A percentile compares a stretch with the other conserved stretches of the same genome.
These are phyloP conservation scores for Fraxinus xanthoxyloides DNA, from an alignment of 305 asterid genomes.

Conservation along the genomic window DNA sequence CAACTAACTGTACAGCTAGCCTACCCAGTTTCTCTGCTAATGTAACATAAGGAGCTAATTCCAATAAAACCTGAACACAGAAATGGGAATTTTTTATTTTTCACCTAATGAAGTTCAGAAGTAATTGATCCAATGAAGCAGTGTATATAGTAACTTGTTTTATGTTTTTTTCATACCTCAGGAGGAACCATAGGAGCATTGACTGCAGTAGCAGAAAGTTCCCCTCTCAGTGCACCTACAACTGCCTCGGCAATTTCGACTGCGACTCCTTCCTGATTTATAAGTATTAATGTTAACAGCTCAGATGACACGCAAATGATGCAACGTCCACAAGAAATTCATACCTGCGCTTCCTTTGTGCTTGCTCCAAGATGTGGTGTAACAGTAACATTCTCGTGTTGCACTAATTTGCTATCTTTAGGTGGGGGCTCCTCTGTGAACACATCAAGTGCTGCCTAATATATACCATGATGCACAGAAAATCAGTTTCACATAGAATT, in stretches of 20 bases:
- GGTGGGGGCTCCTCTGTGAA: conserved; percentile 82
- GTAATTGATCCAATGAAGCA: conserved; percentile 8
- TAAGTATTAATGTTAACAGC: neutral
- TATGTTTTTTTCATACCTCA: conserved; percentile 39
- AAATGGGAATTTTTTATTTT: conserved; percentile 1
- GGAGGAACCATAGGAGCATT: conserved; percentile 99
- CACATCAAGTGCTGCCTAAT: conserved; percentile 91
- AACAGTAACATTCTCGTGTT: conserved; percentile 77
- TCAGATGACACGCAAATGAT: neutral
- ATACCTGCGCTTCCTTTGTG: conserved; percentile 97
- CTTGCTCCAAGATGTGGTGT: conserved; percentile 99
- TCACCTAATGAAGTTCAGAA: neutral
- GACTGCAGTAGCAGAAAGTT: conserved; percentile 93
- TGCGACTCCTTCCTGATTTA: conserved; percentile 89
- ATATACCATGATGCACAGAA: conserved; percentile 14
- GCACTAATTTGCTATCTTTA: conserved; percentile 71
- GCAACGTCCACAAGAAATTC: neutral
- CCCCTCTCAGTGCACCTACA: conserved; percentile 89
- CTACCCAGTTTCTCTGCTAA: conserved; percentile 92
- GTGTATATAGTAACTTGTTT: neutral
- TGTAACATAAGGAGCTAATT: conserved; percentile 74
- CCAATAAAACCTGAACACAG: conserved; percentile 65
- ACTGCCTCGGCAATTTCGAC: conserved; percentile 98
- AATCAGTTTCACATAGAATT: conserved; percentile 17
- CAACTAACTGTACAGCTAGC: conserved; percentile 77